phyloP scores from a whole-genome alignment of 2,329 filamentous ascomycete genomes.

The Iodosphaeria phyllophila region DNA sequence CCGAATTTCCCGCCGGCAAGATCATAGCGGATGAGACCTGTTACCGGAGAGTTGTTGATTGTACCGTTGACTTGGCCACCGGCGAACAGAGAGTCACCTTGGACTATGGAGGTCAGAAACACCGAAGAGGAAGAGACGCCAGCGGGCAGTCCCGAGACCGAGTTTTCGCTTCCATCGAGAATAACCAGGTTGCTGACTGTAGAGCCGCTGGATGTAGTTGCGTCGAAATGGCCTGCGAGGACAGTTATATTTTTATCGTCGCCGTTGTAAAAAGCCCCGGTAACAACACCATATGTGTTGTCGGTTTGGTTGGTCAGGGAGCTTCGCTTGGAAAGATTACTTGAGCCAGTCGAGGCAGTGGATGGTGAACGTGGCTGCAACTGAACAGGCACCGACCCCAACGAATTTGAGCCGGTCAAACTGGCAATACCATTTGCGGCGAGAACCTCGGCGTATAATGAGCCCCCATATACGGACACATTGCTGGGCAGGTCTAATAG shows the following conservation, averaged over 20 bases:
- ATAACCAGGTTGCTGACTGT: constrained; percentile 65
- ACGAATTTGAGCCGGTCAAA: constrained; percentile 36
- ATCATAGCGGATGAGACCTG: constrained; percentile 67
- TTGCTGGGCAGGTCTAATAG: constrained; percentile 44
- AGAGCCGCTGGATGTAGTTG: constrained; percentile 47
- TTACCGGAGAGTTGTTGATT: constrained; percentile 41
- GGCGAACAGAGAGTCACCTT: constrained; percentile 54
- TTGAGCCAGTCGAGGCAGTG: constrained; percentile 10
- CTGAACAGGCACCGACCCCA: constrained; percentile 39
- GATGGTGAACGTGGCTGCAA: too few relatives aligned
- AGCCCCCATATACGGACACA: constrained; percentile 64
- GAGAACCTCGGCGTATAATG: constrained; percentile 57
- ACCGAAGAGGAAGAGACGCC: constrained; percentile 54
- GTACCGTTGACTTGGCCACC: constrained; percentile 65
- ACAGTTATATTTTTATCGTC: constrained; percentile 65
- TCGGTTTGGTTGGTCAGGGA: constrained; percentile 16
- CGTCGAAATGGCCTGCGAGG: constrained; percentile 71
- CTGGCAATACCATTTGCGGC: constrained; percentile 54
- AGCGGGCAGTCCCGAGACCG: constrained; percentile 51
- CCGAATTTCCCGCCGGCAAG: constrained; percentile 43
- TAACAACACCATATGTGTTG: constrained; percentile 48
- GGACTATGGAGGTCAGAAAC: constrained; percentile 51
- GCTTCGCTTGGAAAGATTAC: constrained; percentile 25
- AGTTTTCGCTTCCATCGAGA: constrained; percentile 54
- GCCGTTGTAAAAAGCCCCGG: constrained; percentile 59